These are phyloP conservation scores for Marchantia paleacea DNA, from an alignment of 225 moss, liverwort and hornwort species.

Conservation along the genomic window DNA sequence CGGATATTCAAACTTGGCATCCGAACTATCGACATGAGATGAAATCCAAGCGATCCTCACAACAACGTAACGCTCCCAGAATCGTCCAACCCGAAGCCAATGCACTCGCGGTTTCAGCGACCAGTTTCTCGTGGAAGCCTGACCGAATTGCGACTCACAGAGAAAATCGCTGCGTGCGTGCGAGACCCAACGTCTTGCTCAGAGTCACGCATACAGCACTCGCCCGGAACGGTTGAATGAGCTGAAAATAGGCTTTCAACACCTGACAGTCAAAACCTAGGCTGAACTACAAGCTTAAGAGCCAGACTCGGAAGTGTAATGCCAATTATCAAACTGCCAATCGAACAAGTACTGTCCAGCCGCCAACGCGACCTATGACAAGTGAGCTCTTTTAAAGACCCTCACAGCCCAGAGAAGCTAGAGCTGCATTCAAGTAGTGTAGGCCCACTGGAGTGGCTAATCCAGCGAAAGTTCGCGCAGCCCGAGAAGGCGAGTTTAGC, in stretches of 20 bases:
- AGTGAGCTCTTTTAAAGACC: neutral
- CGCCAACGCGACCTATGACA: neutral
- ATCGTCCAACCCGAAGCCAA: neutral
- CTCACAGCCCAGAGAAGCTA: neutral
- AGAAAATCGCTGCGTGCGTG: neutral
- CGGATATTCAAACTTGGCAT: neutral
- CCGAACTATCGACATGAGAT: neutral
- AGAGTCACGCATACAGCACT: neutral
- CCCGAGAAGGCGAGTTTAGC: neutral
- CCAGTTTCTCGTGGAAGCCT: neutral
- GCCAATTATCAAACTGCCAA: neutral
- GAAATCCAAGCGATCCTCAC: neutral
- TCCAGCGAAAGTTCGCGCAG: neutral
- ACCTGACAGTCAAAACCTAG: conserved; percentile 9
- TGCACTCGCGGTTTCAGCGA: too few species aligned
- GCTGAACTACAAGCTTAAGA: neutral
- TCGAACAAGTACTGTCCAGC: conserved; percentile 3
- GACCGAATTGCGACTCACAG: neutral
- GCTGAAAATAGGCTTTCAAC: neutral
- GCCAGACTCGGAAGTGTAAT: neutral
- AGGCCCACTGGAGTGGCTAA: neutral
- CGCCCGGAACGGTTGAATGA: neutral
- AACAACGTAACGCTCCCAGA: neutral
- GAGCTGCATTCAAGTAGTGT: conserved; percentile 1
- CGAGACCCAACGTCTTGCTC: conserved; percentile 4